These are phyloP conservation scores for Triticum urartu DNA, from an alignment of 176 grass and related monocot genomes.

Conservation along the genomic window DNA sequence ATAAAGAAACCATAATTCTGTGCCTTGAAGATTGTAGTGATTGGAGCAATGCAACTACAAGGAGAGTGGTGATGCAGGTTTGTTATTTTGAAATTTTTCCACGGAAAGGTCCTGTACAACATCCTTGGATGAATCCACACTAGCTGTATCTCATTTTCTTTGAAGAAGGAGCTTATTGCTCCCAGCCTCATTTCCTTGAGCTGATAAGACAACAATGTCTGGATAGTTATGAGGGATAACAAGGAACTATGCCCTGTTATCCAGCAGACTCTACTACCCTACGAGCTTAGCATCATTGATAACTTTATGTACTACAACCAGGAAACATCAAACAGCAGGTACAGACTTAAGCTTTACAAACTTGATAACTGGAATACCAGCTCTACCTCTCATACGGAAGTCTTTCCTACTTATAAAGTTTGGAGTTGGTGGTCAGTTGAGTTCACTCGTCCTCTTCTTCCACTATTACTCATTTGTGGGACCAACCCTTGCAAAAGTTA, in stretches of 20 bases:
- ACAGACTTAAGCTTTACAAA: not conserved
- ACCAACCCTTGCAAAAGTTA: too few species aligned
- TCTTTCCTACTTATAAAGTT: not conserved
- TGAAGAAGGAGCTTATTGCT: not conserved
- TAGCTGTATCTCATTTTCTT: not conserved
- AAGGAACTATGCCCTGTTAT: not conserved
- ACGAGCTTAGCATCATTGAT: not conserved
- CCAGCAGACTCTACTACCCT: not conserved
- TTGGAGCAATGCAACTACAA: slow-evolving; percentile 93
- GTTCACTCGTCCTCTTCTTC: too few species aligned
- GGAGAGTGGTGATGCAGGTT: slow-evolving; percentile 95
- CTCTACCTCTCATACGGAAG: not conserved
- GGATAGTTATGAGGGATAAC: not conserved
- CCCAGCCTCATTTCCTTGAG: not conserved
- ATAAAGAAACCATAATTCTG: slow-evolving; percentile 88
- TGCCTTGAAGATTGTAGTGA: slow-evolving; percentile 97
- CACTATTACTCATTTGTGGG: too few species aligned
- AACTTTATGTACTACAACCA: not conserved
- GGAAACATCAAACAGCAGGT: not conserved
- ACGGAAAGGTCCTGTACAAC: not conserved
- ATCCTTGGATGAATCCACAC: not conserved
- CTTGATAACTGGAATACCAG: not conserved
- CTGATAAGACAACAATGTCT: not conserved
- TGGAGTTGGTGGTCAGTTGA: too few species aligned
- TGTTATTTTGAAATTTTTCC: slow-evolving; percentile 23